Evolutionary conservation across 2,329 filamentous ascomycete genomes (phyloP).

Genomic region (Alternaria viburni): DNA sequence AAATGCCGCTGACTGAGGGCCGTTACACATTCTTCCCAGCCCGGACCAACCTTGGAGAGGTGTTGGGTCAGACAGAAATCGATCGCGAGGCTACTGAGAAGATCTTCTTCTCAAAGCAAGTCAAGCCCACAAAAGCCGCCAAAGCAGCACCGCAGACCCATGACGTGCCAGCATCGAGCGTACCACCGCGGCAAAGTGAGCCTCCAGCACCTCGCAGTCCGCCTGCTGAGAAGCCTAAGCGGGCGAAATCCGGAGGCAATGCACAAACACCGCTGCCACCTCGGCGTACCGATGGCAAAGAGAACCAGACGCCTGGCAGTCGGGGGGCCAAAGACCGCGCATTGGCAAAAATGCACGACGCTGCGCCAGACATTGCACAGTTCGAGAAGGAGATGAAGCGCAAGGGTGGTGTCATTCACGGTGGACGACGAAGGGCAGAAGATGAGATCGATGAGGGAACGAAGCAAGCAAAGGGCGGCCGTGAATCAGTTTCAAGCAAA

Average conservation of each 20-base stretch:
- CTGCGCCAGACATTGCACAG: slow-evolving; percentile 83
- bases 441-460: slow-evolving; percentile 47
- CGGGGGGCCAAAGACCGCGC: slow-evolving; percentile 90
- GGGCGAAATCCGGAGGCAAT: slow-evolving; percentile 29
- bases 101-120: slow-evolving; percentile 60
- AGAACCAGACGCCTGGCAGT: slow-evolving; percentile 83
- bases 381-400: slow-evolving; percentile 96
- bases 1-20: slow-evolving; percentile 72
- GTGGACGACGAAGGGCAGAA: slow-evolving; percentile 49
- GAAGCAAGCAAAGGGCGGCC: slow-evolving; percentile 33
- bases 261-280: slow-evolving; percentile 60
- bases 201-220: slow-evolving; percentile 3
- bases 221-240: slow-evolving; percentile 34
- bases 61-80: slow-evolving; percentile 87
- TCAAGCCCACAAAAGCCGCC: slow-evolving; percentile 30
- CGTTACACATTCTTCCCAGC: slow-evolving; percentile 87
- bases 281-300: slow-evolving; percentile 64
- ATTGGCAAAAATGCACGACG: slow-evolving; percentile 73
- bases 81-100: slow-evolving; percentile 76
- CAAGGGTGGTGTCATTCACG: slow-evolving; percentile 68
- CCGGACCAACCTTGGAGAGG: slow-evolving; percentile 88
- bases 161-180: slow-evolving; percentile 27
- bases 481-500: slow-evolving; percentile 52
- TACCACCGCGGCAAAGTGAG: slow-evolving; percentile 22
- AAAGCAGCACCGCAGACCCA: slow-evolving; percentile 25